Conservation (phyloP, 2,329 filamentous ascomycete species). For the Paraconiothyrium brasiliense region DNA sequence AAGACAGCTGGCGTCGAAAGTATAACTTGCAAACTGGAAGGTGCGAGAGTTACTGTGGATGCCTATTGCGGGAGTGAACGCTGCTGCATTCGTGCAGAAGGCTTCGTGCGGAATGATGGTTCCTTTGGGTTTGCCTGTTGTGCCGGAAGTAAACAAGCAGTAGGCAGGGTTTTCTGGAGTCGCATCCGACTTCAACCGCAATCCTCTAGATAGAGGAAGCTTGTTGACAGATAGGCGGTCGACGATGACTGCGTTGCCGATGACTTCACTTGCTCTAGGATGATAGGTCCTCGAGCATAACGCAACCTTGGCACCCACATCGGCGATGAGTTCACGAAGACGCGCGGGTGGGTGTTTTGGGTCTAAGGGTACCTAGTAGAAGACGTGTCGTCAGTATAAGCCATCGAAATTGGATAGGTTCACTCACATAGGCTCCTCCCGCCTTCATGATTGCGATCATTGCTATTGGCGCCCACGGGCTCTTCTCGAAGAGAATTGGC, state of each 20-base stretch:
- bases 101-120: constrained; percentile 71
- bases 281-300: constrained; percentile 38
- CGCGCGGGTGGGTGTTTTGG: constrained; percentile 48
- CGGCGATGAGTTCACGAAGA: constrained; percentile 45
- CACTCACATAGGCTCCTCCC: constrained; percentile 43
- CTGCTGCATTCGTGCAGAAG: constrained; percentile 59
- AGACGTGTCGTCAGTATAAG: neutral
- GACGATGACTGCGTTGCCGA: constrained; percentile 36
- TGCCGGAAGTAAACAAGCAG: constrained; percentile 64
- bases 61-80: constrained; percentile 44
- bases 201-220: constrained; percentile 44
- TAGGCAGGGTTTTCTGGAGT: constrained; percentile 63
- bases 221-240: constrained; percentile 53
- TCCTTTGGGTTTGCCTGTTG: constrained; percentile 62
- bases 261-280: constrained; percentile 33
- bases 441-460: constrained; percentile 52
- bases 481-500: constrained; percentile 51
- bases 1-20: constrained; percentile 65
- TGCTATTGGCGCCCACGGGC: constrained; percentile 40
- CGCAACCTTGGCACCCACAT: constrained; percentile 41
- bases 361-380: constrained; percentile 42
- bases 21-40: constrained; percentile 61
- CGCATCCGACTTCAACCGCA: constrained; percentile 49
- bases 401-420: neutral
- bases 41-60: constrained; percentile 66